Evolutionary conservation across 768 basidiomycete species (phyloP).

Genomic region (Zangia roseola): DNA sequence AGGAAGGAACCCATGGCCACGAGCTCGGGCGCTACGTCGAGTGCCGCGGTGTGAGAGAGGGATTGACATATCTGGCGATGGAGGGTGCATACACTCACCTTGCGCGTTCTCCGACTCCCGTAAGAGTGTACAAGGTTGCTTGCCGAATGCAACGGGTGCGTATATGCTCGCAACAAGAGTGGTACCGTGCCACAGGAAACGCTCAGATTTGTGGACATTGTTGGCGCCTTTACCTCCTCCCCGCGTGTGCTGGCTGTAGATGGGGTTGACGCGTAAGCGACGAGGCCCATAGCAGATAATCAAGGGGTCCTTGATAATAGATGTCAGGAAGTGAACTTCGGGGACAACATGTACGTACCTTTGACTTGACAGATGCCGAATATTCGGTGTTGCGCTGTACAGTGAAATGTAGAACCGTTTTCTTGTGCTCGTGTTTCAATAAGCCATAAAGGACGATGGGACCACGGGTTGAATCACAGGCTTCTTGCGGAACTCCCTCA

Average conservation of each 20-base stretch:
- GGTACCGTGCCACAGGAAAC: constrained; percentile 80
- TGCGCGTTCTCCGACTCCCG: constrained; percentile 65
- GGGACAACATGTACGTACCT: constrained; percentile 45
- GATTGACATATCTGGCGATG: no score
- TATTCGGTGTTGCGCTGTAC: constrained; percentile 97
- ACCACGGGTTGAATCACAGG: constrained; percentile 31
- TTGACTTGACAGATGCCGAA: constrained; percentile 82
- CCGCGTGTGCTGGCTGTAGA: constrained; percentile 89
- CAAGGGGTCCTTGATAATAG: constrained; percentile 67
- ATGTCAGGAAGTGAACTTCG: background rate
- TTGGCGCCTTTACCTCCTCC: constrained; percentile 91
- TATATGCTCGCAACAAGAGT: constrained; percentile 86
- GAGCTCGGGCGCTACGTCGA: constrained; percentile 62
- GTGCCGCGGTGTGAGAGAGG: background rate
- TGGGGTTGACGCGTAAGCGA: constrained; percentile 77
- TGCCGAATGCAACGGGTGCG: constrained; percentile 86
- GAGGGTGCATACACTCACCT: constrained; percentile 41
- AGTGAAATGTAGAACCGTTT: constrained; percentile 87
- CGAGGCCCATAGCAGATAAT: constrained; percentile 88
- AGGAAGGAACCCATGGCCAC: constrained; percentile 90
- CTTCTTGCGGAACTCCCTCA: constrained; percentile 70
- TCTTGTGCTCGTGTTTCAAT: constrained; percentile 94
- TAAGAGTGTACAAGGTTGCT: constrained; percentile 69
- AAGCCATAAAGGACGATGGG: constrained; percentile 78
- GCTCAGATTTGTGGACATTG: constrained; percentile 96